Evolutionary conservation across 768 basidiomycete species (phyloP), one percentile per base, ranked within the genome.

Genomic region (Ramaria rubella): DNA sequence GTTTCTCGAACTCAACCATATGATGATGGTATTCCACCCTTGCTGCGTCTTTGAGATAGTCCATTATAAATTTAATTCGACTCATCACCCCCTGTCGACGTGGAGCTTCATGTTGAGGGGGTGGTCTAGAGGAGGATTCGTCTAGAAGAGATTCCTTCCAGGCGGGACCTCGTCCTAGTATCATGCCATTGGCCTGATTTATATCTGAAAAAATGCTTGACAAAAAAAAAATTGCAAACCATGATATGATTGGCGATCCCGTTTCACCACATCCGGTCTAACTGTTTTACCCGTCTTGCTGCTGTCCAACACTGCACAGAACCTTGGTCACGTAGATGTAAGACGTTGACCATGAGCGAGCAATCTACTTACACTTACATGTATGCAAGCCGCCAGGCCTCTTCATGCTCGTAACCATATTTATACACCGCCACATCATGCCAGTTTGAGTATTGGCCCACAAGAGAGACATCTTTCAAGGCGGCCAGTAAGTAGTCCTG

Each of bases 251-350:
- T 38, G 52, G 1, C 23, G 63, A 51, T 80, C 76, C 0, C 55
- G 55, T 14, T 55, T 57, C n/a, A 72, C 65, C 15, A 72, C 63
- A 0, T 69, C 62, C 0, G 63, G 65, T 5, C 63, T 63, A 36
- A 86, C 72, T 1, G 68, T 70, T 50, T 77, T 71, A 0, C 85
- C 85, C 7, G 80, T 81, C 61, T 87, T 87, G 7, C 77, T 62
- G 1, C 80, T 78, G 61, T 87, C 85, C 1, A 87, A 74, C 11
- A 80, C 71, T 40, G 74, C 76, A 58, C 78, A 70, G 65, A 80
- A 79, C 71, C 78, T 77, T 17, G 45, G 19, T 21, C n/a, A 4
- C n/a, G 49, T 5, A 33, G 9, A 17, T 31, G 12, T 31, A 24
- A 19, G 11, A 30, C 34, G 21, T n/a, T 14, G 3, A 58, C 12